These are phyloP conservation scores for Gossypium gossypioides DNA, from an alignment of 441 rosid species.

Conservation along the genomic window DNA sequence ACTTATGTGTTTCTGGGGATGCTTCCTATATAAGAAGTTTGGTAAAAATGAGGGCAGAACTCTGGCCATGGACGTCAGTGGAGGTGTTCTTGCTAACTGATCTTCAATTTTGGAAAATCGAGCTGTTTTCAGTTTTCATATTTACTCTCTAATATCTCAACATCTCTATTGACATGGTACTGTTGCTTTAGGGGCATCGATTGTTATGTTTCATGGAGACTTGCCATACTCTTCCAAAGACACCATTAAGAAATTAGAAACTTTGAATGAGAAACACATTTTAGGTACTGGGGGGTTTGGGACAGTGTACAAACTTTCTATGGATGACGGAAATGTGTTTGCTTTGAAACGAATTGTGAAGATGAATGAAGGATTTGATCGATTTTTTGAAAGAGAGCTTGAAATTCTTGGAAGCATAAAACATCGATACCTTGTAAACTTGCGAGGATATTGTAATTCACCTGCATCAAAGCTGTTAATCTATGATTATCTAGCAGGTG, in stretches of 20 bases:
- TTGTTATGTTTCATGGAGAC: slow-evolving; percentile 97
- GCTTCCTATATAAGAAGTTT: slow-evolving; percentile 87
- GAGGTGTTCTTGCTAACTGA: slow-evolving; percentile 41
- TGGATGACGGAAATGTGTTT: slow-evolving; percentile 93
- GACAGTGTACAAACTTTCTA: slow-evolving; percentile 81
- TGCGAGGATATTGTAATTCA: slow-evolving; percentile 95
- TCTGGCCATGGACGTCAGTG: slow-evolving; percentile 82
- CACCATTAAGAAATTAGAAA: slow-evolving; percentile 74
- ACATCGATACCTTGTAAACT: slow-evolving; percentile 82
- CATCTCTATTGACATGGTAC: not conserved
- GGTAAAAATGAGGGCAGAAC: slow-evolving; percentile 74
- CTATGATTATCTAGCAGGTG: slow-evolving; percentile 87
- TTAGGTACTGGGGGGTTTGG: slow-evolving; percentile 95
- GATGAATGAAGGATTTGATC: slow-evolving; percentile 87
- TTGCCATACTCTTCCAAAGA: slow-evolving; percentile 93
- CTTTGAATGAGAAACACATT: slow-evolving; percentile 70
- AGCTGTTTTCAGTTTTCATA: not conserved
- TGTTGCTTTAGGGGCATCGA: slow-evolving; percentile 69
- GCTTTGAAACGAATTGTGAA: slow-evolving; percentile 83
- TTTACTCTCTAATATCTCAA: not conserved
- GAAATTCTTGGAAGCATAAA: slow-evolving; percentile 98
- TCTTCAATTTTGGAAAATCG: slow-evolving; percentile 1
- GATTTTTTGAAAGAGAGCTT: slow-evolving; percentile 92
- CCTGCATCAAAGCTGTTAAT: slow-evolving; percentile 83
- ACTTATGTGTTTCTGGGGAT: slow-evolving; percentile 99